These are phyloP conservation scores for Fomitopsis palustris DNA, from an alignment of 1,284 basidiomycete genomes.

Conservation along the genomic window DNA sequence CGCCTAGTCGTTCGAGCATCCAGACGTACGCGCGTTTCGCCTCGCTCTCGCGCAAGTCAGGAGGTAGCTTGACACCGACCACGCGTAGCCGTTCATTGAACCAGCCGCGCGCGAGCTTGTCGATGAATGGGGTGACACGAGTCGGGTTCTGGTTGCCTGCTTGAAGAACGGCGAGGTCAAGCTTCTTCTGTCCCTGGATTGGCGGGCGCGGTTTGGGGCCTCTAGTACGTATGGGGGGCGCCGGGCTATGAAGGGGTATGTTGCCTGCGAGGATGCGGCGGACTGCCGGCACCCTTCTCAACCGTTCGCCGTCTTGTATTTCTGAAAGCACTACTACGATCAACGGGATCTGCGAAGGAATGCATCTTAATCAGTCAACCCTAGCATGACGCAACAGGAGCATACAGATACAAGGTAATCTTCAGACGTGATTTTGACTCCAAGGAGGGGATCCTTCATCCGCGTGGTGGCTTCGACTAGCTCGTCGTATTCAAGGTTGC, in stretches of 20 bases:
- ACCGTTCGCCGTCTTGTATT: not conserved
- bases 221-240: not conserved
- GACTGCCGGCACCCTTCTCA: not conserved
- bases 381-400: too few species aligned
- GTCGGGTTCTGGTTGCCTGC: slow-evolving; percentile 52
- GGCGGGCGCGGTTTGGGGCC: not conserved
- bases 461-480: slow-evolving; percentile 10
- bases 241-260: not conserved
- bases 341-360: slow-evolving; percentile 5
- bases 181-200: slow-evolving; percentile 30
- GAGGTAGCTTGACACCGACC: slow-evolving; percentile 37
- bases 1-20: slow-evolving; percentile 11
- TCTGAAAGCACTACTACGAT: slow-evolving; percentile 3
- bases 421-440: not conserved
- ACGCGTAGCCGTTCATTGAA: slow-evolving; percentile 52
- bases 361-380: not conserved
- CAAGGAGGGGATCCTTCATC: slow-evolving; percentile 12
- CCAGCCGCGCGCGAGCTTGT: slow-evolving; percentile 41
- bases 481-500: not conserved
- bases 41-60: slow-evolving; percentile 8
- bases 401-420: slow-evolving; percentile 7
- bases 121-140: slow-evolving; percentile 57
- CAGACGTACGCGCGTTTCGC: slow-evolving; percentile 5
- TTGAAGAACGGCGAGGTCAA: slow-evolving; percentile 51
- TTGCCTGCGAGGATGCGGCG: not conserved